Evolutionary conservation across 2,329 filamentous ascomycete species (phyloP), one percentile per base, ranked within the genome.

Genomic region (Gremmenia infestans): DNA sequence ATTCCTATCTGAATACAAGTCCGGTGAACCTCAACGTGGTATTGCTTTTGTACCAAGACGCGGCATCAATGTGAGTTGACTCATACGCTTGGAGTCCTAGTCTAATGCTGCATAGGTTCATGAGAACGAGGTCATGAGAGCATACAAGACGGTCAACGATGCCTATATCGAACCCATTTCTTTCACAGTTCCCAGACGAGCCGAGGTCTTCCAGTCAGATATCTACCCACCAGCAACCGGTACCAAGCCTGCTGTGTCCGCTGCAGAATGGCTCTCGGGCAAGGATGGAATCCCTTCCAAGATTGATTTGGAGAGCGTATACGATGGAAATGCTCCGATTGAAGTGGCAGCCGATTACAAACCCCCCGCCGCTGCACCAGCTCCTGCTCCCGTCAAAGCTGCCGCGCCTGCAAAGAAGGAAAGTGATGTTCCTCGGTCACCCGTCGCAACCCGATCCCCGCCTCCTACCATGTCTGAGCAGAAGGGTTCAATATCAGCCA

Each of bases 71-170:
- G 88, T 88, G 70, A 70, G 81, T 72, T 43, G 9, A 25, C 52
- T 22, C 14, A 8, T 17, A 19, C 14, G 43, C 19, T 49, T 25
- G 50, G 50, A 37, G 35, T 54, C 9, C 40, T 46, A 28, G 7
- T 51, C 66, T 70, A 58, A 69, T 48, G 15, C 23, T 46, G 28
- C 45, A 28, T 60, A 88, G 85, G 81, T 95, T 49, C 92, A 97
- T 73, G 94, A 97, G 64, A 97, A 97, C 71, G 94, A 99, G 72
- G 83, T 97, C 52, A 92, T 96, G 80, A 87, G 92, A 64, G 92
- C 88, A 45, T 99, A 89, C 83, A 99, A 99, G 82, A 97, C 94
- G 0, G 89, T 97, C 72, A 95, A 92, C 73, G 94, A 99, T 71
- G 73, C 78, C 48, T 96, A 96, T 75, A 91, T 99, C 66, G 94